phyloP scores from a whole-genome alignment of 129 eudicot species.

The Lactuca saligna region DNA sequence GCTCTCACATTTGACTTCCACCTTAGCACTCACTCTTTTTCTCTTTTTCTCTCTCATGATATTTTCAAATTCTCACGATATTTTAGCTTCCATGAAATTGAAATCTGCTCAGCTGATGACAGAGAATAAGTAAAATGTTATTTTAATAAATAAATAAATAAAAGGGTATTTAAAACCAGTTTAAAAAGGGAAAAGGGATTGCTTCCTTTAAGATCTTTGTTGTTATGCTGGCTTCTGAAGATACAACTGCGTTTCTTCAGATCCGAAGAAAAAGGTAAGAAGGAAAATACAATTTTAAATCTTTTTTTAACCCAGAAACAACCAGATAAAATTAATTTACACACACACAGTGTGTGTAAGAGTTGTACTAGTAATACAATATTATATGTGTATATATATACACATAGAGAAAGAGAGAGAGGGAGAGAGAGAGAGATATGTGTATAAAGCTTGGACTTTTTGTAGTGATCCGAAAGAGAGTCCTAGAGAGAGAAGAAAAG shows the following conservation, averaged over 20 bases:
- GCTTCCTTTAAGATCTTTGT: slow-evolving; percentile 77
- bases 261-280: slow-evolving; percentile 86
- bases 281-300: slow-evolving; percentile 13
- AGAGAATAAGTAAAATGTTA: slow-evolving; percentile 57
- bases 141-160: slow-evolving; percentile 26
- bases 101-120: slow-evolving; percentile 36
- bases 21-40: slow-evolving; percentile 9
- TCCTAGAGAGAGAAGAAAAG: slow-evolving; percentile 30
- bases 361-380: slow-evolving; percentile 16
- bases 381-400: slow-evolving; percentile 1
- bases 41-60: slow-evolving; percentile 19
- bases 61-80: slow-evolving; percentile 33
- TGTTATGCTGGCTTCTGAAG: slow-evolving; percentile 67
- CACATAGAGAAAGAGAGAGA: slow-evolving; percentile 1
- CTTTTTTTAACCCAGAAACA: slow-evolving; percentile 19
- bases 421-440: slow-evolving; percentile 6
- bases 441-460: slow-evolving; percentile 57
- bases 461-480: slow-evolving; percentile 56
- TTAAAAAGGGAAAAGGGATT: slow-evolving; percentile 38
- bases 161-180: slow-evolving; percentile 26
- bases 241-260: slow-evolving; percentile 79
- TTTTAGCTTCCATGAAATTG: not conserved
- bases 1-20: slow-evolving; percentile 36
- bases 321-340: slow-evolving; percentile 20
- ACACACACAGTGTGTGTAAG: slow-evolving; percentile 41